These are phyloP conservation scores for Chenopodium formosanum DNA, from an alignment of 148 eudicot genomes.

Conservation along the genomic window DNA sequence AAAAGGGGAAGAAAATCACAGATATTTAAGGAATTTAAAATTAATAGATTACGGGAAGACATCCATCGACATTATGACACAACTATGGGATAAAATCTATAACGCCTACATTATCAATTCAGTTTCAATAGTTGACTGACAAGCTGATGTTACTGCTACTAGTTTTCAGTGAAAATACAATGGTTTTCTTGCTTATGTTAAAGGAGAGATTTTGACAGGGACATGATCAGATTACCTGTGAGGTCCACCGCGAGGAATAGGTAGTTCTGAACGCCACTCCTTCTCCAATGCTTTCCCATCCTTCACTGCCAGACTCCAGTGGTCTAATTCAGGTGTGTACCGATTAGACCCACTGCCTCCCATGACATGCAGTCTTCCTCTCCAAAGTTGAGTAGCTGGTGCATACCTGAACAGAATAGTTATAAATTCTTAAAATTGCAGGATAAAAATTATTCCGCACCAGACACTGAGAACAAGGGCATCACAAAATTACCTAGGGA, in stretches of 20 bases:
- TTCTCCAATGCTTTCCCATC: constrained; percentile 85
- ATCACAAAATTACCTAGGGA: constrained; percentile 65
- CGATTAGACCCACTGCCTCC: constrained; percentile 95
- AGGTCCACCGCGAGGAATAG: constrained; percentile 99
- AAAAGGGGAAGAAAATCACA: not conserved
- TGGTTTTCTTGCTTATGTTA: constrained; percentile 1
- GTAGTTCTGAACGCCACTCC: constrained; percentile 88
- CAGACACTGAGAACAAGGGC: not conserved
- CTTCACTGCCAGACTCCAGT: constrained; percentile 96
- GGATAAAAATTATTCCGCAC: not conserved
- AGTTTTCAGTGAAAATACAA: not conserved
- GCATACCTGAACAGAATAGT: constrained; percentile 67
- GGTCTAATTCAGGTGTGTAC: constrained; percentile 74
- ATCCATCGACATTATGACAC: not conserved
- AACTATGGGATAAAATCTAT: not conserved
- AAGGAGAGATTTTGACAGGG: constrained; percentile 2
- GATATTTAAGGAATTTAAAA: not conserved
- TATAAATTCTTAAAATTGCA: not conserved
- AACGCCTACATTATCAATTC: not conserved
- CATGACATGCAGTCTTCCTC: constrained; percentile 98
- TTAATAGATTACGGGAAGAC: not conserved
- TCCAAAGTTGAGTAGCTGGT: constrained; percentile 97
- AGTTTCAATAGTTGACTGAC: not conserved
- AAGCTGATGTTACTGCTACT: not conserved
- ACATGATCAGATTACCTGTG: constrained; percentile 59